Evolutionary conservation across 257 asterid genomes (phyloP).

Genomic region (Lycium barbarum): DNA sequence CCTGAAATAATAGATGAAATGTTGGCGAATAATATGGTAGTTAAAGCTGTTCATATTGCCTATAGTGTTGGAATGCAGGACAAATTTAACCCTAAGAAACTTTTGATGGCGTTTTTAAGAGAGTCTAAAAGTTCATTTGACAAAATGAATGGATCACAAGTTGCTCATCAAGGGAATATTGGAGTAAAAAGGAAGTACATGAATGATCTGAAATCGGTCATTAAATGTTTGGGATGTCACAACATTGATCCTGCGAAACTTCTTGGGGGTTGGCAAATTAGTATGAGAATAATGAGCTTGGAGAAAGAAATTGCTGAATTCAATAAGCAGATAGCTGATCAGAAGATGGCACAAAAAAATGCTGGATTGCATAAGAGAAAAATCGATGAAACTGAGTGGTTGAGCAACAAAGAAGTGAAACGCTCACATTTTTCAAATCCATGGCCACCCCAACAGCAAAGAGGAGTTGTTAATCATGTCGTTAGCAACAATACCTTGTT

Average conservation of each 20-base stretch:
- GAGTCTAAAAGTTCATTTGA: slow-evolving; percentile 52
- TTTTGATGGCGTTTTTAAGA: slow-evolving; percentile 60
- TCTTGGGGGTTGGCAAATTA: slow-evolving; percentile 74
- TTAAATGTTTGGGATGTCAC: slow-evolving; percentile 65
- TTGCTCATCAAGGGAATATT: slow-evolving; percentile 53
- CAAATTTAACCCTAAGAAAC: slow-evolving; percentile 54
- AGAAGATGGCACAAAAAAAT: slow-evolving; percentile 36
- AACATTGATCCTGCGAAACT: slow-evolving; percentile 59
- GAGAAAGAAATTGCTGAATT: slow-evolving; percentile 56
- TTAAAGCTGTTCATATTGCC: slow-evolving; percentile 72
- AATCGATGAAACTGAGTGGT: slow-evolving; percentile 48
- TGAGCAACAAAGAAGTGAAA: slow-evolving; percentile 57
- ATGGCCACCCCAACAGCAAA: slow-evolving; percentile 45
- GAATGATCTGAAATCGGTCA: slow-evolving; percentile 55
- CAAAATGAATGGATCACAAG: slow-evolving; percentile 45
- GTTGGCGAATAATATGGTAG: slow-evolving; percentile 66
- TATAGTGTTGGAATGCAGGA: slow-evolving; percentile 69
- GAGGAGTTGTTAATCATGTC: slow-evolving; percentile 13
- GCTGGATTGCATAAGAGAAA: slow-evolving; percentile 51
- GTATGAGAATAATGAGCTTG: slow-evolving; percentile 52
- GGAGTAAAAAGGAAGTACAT: slow-evolving; percentile 69
- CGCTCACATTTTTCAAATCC: slow-evolving; percentile 50
- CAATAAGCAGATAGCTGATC: slow-evolving; percentile 33
- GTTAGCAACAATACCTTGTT: slow-evolving; percentile 11
- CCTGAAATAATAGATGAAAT: slow-evolving; percentile 62